These are phyloP conservation scores for Plectosphaerella plurivora DNA, from an alignment of 2,329 filamentous ascomycete genomes.

Conservation along the genomic window DNA sequence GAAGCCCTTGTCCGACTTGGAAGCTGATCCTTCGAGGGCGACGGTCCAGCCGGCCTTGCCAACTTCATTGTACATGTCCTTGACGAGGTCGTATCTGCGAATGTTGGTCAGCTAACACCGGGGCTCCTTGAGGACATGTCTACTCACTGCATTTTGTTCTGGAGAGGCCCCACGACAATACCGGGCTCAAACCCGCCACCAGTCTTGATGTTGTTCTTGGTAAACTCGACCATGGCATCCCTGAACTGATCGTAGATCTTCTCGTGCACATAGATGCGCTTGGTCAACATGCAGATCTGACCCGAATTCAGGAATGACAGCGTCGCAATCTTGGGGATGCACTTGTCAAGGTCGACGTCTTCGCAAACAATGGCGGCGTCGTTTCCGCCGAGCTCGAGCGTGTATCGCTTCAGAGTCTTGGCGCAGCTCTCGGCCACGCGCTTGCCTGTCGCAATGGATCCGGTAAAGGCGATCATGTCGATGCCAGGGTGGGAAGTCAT, in stretches of 20 bases:
- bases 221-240: conserved; percentile 39
- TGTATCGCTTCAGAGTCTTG: conserved; percentile 55
- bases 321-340: conserved; percentile 35
- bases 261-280: conserved; percentile 57
- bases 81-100: conserved; percentile 36
- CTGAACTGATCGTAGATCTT: conserved; percentile 51
- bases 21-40: conserved; percentile 4
- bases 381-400: conserved; percentile 59
- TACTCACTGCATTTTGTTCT: conserved; percentile 55
- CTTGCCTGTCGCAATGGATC: conserved; percentile 56
- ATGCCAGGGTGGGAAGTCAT: conserved; percentile 56
- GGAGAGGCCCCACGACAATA: conserved; percentile 46
- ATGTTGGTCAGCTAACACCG: neutral
- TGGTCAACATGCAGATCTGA: conserved; percentile 32
- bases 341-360: conserved; percentile 46
- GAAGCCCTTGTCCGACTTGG: conserved; percentile 36
- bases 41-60: conserved; percentile 21
- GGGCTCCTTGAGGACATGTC: neutral
- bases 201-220: conserved; percentile 35
- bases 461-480: conserved; percentile 61
- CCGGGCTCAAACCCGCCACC: conserved; percentile 37
- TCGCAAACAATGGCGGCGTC: conserved; percentile 55
- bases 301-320: conserved; percentile 54
- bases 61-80: conserved; percentile 45
- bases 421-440: conserved; percentile 53